Percentiles rank a stretch among this genome's conserved stretches.
phyloP scores from a whole-genome alignment of 441 rosid genomes.

The Daphne laureola region DNA sequence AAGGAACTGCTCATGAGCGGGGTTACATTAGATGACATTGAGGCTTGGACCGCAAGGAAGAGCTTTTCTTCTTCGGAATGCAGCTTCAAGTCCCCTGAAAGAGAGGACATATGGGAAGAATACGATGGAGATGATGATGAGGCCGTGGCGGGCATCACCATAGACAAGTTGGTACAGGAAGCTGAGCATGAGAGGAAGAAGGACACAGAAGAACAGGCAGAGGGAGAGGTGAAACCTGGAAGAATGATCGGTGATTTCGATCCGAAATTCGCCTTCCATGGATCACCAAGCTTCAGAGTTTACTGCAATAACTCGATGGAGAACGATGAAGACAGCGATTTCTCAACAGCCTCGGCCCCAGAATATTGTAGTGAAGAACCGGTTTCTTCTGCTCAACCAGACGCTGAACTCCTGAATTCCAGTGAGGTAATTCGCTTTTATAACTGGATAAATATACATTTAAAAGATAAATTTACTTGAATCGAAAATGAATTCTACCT shows the following conservation, averaged over 20 bases:
- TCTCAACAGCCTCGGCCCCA: too few species aligned
- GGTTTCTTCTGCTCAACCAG: too few species aligned
- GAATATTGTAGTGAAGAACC: too few species aligned
- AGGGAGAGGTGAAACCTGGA: conserved; percentile 14
- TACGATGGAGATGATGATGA: not conserved
- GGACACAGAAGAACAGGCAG: conserved; percentile 12
- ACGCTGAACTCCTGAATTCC: conserved; percentile 5
- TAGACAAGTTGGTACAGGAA: not conserved
- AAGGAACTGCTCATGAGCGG: conserved; percentile 32
- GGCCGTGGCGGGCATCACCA: too few species aligned
- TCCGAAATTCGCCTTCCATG: conserved; percentile 22
- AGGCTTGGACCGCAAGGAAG: not conserved
- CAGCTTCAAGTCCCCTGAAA: conserved; percentile 18
- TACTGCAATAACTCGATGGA: conserved; percentile 37
- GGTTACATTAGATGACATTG: not conserved
- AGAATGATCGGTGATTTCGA: conserved; percentile 17
- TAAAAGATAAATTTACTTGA: too few species aligned
- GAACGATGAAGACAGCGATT: conserved; percentile 16
- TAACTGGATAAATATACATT: not conserved
- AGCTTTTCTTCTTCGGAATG: conserved; percentile 19
- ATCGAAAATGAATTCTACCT: too few species aligned
- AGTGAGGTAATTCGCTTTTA: conserved; percentile 20
- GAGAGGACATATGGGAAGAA: conserved; percentile 21
- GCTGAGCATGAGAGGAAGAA: conserved; percentile 1
- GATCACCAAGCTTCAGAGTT: conserved; percentile 76